Evolutionary conservation across 2,329 filamentous ascomycete species (phyloP).

Genomic region (Pseudogymnoascus sp.): DNA sequence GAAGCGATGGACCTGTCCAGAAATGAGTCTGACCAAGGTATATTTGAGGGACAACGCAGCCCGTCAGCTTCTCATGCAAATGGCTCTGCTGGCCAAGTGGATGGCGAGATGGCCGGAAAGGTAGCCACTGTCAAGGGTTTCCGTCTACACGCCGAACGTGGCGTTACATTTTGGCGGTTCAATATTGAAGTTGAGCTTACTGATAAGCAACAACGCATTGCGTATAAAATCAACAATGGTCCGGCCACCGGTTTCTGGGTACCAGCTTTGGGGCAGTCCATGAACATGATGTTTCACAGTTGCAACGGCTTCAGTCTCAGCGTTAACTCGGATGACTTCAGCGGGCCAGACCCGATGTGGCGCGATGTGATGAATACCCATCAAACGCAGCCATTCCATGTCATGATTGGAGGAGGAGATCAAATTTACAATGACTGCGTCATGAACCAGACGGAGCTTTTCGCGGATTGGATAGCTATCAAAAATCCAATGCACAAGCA

Average conservation of each 20-base stretch:
- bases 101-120: slow-evolving; percentile 74
- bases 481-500: slow-evolving; percentile 76
- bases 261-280: slow-evolving; percentile 69
- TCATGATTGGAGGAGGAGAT: slow-evolving; percentile 95
- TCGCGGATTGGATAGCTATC: slow-evolving; percentile 76
- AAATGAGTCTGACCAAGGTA: slow-evolving; percentile 69
- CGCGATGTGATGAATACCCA: slow-evolving; percentile 90
- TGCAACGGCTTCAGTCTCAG: slow-evolving; percentile 90
- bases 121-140: slow-evolving; percentile 77
- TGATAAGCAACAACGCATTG: slow-evolving; percentile 71
- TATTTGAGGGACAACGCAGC: slow-evolving; percentile 64
- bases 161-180: slow-evolving; percentile 95
- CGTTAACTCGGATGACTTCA: slow-evolving; percentile 70
- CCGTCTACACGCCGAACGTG: slow-evolving; percentile 74
- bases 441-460: slow-evolving; percentile 64
- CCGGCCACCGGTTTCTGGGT: slow-evolving; percentile 92
- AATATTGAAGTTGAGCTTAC: slow-evolving; percentile 86
- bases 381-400: slow-evolving; percentile 86
- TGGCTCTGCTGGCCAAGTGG: slow-evolving; percentile 47
- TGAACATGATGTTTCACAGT: slow-evolving; percentile 99
- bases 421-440: slow-evolving; percentile 93
- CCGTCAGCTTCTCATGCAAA: slow-evolving; percentile 45
- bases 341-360: slow-evolving; percentile 93
- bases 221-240: slow-evolving; percentile 90
- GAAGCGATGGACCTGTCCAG: slow-evolving; percentile 70